phyloP scores from a whole-genome alignment of 345 rosid genomes.

The Salix exigua region DNA sequence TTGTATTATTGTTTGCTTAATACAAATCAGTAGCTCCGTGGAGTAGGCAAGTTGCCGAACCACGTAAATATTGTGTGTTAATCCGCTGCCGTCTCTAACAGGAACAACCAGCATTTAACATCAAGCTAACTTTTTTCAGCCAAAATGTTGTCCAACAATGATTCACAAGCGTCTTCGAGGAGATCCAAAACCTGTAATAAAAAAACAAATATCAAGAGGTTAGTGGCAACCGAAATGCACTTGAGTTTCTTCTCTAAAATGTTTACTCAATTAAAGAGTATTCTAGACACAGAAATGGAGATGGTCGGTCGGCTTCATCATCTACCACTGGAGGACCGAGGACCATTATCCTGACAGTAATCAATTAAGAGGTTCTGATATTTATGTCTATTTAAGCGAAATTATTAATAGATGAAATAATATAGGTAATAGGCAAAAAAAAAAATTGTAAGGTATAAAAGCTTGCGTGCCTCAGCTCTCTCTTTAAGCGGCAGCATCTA shows the following conservation, averaged over 20 bases:
- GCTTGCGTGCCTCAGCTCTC: background rate
- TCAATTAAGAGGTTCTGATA: background rate
- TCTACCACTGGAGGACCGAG: background rate
- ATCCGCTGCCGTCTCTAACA: no score
- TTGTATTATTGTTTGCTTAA: no score
- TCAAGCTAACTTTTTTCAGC: constrained; percentile 26
- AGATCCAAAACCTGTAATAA: constrained; percentile 65
- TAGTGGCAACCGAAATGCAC: background rate
- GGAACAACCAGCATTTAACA: constrained; percentile 2
- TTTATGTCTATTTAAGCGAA: background rate
- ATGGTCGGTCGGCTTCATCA: background rate
- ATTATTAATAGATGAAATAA: background rate
- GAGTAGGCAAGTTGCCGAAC: no score
- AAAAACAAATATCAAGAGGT: background rate
- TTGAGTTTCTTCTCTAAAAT: background rate
- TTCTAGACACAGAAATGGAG: background rate
- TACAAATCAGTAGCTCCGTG: no score
- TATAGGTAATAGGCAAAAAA: background rate
- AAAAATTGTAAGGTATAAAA: background rate
- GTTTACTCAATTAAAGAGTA: background rate
- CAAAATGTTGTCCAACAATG: constrained; percentile 70
- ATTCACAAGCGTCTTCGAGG: constrained; percentile 90
- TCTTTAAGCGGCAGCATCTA: background rate
- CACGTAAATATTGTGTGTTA: no score
- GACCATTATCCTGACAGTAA: background rate